Conservation (phyloP, 176 grass and related monocot species). For the Zea luxurians region DNA sequence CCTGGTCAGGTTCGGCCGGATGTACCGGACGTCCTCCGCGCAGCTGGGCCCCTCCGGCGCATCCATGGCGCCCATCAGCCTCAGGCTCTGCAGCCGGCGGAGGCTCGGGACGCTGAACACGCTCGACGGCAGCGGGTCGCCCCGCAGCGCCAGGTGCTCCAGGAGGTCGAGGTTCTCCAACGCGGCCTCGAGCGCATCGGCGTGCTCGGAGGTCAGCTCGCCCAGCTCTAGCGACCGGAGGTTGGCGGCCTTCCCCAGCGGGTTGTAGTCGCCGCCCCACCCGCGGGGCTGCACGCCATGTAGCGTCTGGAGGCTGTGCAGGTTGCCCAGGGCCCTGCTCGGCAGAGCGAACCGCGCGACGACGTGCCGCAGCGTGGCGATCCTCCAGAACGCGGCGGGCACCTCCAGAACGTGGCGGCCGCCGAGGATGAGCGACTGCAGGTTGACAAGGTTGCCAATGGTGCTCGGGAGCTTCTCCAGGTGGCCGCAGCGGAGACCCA, state of each 20-base stretch:
- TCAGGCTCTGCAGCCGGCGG: slow-evolving; percentile 51
- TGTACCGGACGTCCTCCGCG: slow-evolving; percentile 34
- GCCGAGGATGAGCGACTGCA: slow-evolving; percentile 55
- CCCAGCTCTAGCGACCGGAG: slow-evolving; percentile 46
- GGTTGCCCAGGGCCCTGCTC: slow-evolving; percentile 34
- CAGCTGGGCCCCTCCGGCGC: background rate
- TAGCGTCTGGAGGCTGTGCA: slow-evolving; percentile 55
- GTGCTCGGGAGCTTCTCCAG: slow-evolving; percentile 47
- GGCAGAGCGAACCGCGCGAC: slow-evolving; percentile 43
- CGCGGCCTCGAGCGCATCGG: slow-evolving; percentile 18
- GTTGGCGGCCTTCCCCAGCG: slow-evolving; percentile 42
- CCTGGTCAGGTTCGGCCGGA: slow-evolving; percentile 42
- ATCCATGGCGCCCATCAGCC: slow-evolving; percentile 40
- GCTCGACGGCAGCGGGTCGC: slow-evolving; percentile 41
- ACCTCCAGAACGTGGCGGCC: slow-evolving; percentile 26
- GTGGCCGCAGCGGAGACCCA: slow-evolving; percentile 31
- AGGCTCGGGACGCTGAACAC: slow-evolving; percentile 48
- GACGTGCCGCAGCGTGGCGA: slow-evolving; percentile 52
- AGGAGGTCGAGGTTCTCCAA: slow-evolving; percentile 53
- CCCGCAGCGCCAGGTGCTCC: slow-evolving; percentile 41
- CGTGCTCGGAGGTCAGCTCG: slow-evolving; percentile 36
- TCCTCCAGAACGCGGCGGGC: slow-evolving; percentile 52
- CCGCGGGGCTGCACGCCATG: slow-evolving; percentile 33
- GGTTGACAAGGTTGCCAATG: slow-evolving; percentile 55
- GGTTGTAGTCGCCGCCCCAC: slow-evolving; percentile 36